Evolutionary conservation across 2,329 filamentous ascomycete species (phyloP).

Genomic region (Pseudogymnoascus sp.): DNA sequence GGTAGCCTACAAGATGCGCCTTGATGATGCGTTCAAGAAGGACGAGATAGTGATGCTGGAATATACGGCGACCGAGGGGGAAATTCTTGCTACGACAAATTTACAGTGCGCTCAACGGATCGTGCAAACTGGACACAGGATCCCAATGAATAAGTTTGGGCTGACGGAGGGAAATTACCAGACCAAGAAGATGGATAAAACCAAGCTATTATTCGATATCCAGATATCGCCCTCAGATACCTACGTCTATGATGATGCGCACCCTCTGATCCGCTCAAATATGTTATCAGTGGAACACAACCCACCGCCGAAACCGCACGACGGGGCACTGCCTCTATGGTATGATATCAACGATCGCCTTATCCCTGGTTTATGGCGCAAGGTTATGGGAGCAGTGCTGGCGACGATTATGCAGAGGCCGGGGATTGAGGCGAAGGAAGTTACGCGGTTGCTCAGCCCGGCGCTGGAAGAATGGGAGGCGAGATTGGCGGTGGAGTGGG

Average conservation of each 20-base stretch:
- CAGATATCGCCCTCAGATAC: constrained; percentile 46
- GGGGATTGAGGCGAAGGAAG: constrained; percentile 42
- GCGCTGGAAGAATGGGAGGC: constrained; percentile 56
- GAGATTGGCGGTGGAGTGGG: constrained; percentile 49
- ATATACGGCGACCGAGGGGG: constrained; percentile 52
- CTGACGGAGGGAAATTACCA: constrained; percentile 65
- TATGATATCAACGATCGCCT: constrained; percentile 56
- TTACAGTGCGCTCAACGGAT: constrained; percentile 52
- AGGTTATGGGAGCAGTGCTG: constrained; percentile 52
- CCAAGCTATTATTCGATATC: constrained; percentile 55
- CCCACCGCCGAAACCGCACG: constrained; percentile 34
- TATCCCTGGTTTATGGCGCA: constrained; percentile 53
- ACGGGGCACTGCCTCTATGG: constrained; percentile 57
- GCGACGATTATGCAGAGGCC: constrained; percentile 56
- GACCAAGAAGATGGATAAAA: constrained; percentile 57
- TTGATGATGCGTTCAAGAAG: constrained; percentile 47
- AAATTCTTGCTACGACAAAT: constrained; percentile 58
- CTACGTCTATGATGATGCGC: constrained; percentile 48
- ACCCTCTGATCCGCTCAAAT: constrained; percentile 26
- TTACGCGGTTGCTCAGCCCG: constrained; percentile 47
- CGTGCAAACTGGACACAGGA: constrained; percentile 42
- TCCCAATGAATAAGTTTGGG: constrained; percentile 58
- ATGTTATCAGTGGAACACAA: background rate
- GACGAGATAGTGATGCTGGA: constrained; percentile 38
- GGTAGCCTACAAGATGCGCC: constrained; percentile 46